phyloP scores from a whole-genome alignment of 495 filamentous ascomycete species.

The Neurospora hispaniola region DNA sequence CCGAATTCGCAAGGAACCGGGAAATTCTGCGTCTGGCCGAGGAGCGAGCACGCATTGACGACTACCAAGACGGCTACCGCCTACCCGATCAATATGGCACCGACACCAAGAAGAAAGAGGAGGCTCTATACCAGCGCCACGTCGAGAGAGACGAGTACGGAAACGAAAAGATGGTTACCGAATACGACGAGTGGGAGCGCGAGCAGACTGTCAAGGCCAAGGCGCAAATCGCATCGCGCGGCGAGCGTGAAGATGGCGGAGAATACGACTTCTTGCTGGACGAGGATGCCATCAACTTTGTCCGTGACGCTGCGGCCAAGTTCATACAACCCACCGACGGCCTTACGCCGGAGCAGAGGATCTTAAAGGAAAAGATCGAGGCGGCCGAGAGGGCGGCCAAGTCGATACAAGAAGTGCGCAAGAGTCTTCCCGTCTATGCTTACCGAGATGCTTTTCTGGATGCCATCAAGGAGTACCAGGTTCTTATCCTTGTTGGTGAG shows the following conservation, averaged over 20 bases:
- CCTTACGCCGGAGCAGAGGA: slow-evolving; percentile 66
- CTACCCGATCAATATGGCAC: slow-evolving; percentile 93
- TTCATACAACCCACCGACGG: slow-evolving; percentile 38
- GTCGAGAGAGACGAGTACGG: slow-evolving; percentile 82
- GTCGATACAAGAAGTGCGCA: slow-evolving; percentile 83
- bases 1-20: slow-evolving; percentile 82
- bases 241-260: slow-evolving; percentile 66
- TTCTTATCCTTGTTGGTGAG: slow-evolving; percentile 78
- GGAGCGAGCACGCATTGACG: slow-evolving; percentile 79
- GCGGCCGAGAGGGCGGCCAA: slow-evolving; percentile 76
- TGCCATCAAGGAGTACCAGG: slow-evolving; percentile 63
- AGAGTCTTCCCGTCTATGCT: slow-evolving; percentile 80
- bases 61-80: slow-evolving; percentile 85
- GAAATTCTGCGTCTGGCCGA: slow-evolving; percentile 82
- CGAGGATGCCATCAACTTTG: slow-evolving; percentile 78
- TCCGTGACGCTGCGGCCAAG: slow-evolving; percentile 63
- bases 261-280: slow-evolving; percentile 95
- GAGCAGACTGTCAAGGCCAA: slow-evolving; percentile 87
- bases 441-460: slow-evolving; percentile 65
- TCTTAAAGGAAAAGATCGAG: slow-evolving; percentile 68
- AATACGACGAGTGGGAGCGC: slow-evolving; percentile 92
- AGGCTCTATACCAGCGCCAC: slow-evolving; percentile 82
- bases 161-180: slow-evolving; percentile 82
- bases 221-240: slow-evolving; percentile 60
- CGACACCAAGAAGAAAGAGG: slow-evolving; percentile 80